Conservation (phyloP, 768 basidiomycete genomes). For the Gelatoporia subvermispora region DNA sequence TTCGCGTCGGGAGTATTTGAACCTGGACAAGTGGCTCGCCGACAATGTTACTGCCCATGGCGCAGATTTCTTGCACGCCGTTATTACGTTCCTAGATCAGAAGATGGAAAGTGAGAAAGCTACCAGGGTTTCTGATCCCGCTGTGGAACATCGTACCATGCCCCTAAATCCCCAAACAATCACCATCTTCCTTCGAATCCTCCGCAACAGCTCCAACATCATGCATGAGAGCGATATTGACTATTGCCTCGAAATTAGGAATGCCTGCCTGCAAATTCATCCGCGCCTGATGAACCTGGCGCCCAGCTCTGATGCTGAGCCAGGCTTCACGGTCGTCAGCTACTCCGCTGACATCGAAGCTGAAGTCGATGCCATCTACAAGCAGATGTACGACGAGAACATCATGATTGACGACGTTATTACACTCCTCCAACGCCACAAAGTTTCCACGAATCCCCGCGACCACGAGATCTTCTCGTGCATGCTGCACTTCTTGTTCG, state of each 20-base stretch:
- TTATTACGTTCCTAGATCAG: conserved; percentile 84
- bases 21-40: conserved; percentile 94
- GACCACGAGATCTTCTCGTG: conserved; percentile 99
- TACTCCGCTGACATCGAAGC: conserved; percentile 87
- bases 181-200: conserved; percentile 85
- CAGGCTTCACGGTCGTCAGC: conserved; percentile 83
- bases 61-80: conserved; percentile 78
- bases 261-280: conserved; percentile 89
- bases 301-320: conserved; percentile 83
- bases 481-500: conserved; percentile 98
- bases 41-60: conserved; percentile 82
- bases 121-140: conserved; percentile 70
- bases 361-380: conserved; percentile 94
- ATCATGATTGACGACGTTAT: conserved; percentile 95
- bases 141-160: conserved; percentile 77
- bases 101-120: conserved; percentile 91
- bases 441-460: conserved; percentile 72
- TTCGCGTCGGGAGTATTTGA: conserved; percentile 87
- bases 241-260: conserved; percentile 87
- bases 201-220: conserved; percentile 76
- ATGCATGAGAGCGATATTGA: conserved; percentile 78
- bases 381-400: conserved; percentile 96
- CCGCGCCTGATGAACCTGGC: conserved; percentile 93
- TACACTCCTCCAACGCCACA: conserved; percentile 77
- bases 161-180: conserved; percentile 83